Conservation (phyloP, 1,284 basidiomycete species). For the Trichosporon sp. region DNA sequence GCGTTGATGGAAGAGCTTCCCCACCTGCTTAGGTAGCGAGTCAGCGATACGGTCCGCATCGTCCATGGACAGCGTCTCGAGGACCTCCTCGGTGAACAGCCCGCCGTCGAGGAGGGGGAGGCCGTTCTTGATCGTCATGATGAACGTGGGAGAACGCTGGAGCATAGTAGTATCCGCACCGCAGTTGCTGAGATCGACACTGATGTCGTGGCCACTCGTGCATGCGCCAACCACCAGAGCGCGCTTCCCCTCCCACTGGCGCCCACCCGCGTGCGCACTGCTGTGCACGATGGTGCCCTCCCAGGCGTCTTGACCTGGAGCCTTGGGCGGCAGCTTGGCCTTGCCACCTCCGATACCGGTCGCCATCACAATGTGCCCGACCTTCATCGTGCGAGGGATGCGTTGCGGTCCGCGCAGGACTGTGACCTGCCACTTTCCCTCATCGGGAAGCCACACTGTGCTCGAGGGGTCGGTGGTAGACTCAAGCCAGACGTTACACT, state of each 20-base stretch:
- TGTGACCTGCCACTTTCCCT: conserved; percentile 63
- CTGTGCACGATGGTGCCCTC: conserved; percentile 65
- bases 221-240: conserved; percentile 66
- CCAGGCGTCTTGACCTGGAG: conserved; percentile 61
- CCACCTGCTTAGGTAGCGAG: conserved; percentile 50
- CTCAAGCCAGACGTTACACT: conserved; percentile 69
- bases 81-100: conserved; percentile 57
- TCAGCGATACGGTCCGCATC: conserved; percentile 58
- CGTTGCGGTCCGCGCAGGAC: conserved; percentile 53
- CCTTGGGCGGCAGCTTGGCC: conserved; percentile 60
- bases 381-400: conserved; percentile 59
- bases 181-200: conserved; percentile 59
- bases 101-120: conserved; percentile 51
- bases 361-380: conserved; percentile 62
- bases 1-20: conserved; percentile 58
- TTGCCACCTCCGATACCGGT: conserved; percentile 64
- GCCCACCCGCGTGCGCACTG: conserved; percentile 60
- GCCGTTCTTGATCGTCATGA: conserved; percentile 63
- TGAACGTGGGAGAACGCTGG: conserved; percentile 66
- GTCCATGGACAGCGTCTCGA: conserved; percentile 54
- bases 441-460: conserved; percentile 60
- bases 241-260: conserved; percentile 63
- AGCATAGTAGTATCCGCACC: conserved; percentile 65
- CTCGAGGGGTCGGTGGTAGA: conserved; percentile 58
- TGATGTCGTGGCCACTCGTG: conserved; percentile 62